A percentile compares a stretch with the other conserved stretches of the same genome.
phyloP scores from a whole-genome alignment of 108 stramenopile species.

The Cylindrotheca closterium region DNA sequence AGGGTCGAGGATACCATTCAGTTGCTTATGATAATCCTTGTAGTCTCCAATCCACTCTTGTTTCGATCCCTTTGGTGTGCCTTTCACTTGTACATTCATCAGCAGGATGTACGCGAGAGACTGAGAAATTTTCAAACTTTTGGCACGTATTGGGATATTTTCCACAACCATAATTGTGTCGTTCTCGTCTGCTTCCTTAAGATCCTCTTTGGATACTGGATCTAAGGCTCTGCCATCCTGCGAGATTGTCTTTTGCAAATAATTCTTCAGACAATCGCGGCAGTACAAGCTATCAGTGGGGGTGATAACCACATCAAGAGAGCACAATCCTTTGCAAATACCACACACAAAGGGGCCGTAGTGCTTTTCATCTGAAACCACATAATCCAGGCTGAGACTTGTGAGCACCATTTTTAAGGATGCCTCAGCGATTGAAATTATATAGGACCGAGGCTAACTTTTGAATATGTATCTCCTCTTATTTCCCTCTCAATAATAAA shows the following conservation, averaged over 20 bases:
- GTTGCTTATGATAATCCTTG: conserved; percentile 17
- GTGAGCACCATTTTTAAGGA: conserved; percentile 29
- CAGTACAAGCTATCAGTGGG: conserved; percentile 38
- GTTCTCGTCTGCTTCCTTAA: conserved; percentile 6
- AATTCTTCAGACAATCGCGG: conserved; percentile 24
- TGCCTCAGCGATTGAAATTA: neutral
- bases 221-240: conserved; percentile 10
- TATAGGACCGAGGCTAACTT: no score
- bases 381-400: conserved; percentile 34
- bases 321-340: conserved; percentile 30
- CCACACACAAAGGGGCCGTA: conserved; percentile 41
- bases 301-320: conserved; percentile 45
- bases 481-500: no score
- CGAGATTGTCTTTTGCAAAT: conserved; percentile 10
- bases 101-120: conserved; percentile 38
- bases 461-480: no score
- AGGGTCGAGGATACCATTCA: conserved; percentile 3
- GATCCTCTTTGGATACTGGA: conserved; percentile 21
- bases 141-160: conserved; percentile 3
- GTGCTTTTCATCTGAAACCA: conserved; percentile 43
- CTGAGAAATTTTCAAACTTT: conserved; percentile 20
- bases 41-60: conserved; percentile 33
- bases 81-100: conserved; percentile 31
- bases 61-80: conserved; percentile 2
- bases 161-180: conserved; percentile 7